phyloP scores from a whole-genome alignment of 148 eudicot genomes.

The Heliamphora exappendiculata region DNA sequence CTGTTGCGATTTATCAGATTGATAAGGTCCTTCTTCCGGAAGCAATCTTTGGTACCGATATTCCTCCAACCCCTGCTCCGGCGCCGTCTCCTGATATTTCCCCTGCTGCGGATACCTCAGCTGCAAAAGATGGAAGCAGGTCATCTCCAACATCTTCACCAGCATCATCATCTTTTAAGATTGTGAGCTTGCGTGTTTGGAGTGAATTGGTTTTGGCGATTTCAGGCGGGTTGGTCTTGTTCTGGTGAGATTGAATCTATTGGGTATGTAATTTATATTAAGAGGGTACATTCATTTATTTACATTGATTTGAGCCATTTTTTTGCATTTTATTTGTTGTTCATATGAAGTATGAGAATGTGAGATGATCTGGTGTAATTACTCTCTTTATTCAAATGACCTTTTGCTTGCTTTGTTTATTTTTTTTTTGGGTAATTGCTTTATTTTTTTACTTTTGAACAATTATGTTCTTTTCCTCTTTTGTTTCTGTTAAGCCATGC shows the following conservation, averaged over 20 bases:
- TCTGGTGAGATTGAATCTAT: slow-evolving; percentile 24
- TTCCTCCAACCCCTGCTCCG: slow-evolving; percentile 82
- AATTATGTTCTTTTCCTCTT: background rate
- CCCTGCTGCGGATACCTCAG: slow-evolving; percentile 48
- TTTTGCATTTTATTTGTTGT: slow-evolving; percentile 11
- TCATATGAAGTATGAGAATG: slow-evolving; percentile 8
- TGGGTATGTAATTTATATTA: slow-evolving; percentile 26
- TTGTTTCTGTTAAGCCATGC: background rate
- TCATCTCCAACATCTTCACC: slow-evolving; percentile 32
- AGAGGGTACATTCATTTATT: slow-evolving; percentile 24
- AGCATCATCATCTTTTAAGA: slow-evolving; percentile 18
- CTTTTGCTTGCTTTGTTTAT: background rate
- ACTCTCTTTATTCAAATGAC: slow-evolving; percentile 3
- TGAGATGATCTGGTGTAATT: background rate
- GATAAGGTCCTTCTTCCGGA: slow-evolving; percentile 78
- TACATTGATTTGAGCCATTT: slow-evolving; percentile 26
- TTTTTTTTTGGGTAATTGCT: background rate
- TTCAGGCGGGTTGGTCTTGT: slow-evolving; percentile 28
- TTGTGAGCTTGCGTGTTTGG: slow-evolving; percentile 20
- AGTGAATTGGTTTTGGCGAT: slow-evolving; percentile 34
- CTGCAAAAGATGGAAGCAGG: slow-evolving; percentile 15
- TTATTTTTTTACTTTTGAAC: background rate
- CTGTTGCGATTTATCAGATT: slow-evolving; percentile 68
- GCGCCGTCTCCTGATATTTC: slow-evolving; percentile 60
- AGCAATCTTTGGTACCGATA: slow-evolving; percentile 80